Percentiles rank a stretch among this genome's conserved stretches.
Evolutionary conservation across 2,329 filamentous ascomycete species (phyloP).

Genomic region (Phyllosticta citrichinensis): DNA sequence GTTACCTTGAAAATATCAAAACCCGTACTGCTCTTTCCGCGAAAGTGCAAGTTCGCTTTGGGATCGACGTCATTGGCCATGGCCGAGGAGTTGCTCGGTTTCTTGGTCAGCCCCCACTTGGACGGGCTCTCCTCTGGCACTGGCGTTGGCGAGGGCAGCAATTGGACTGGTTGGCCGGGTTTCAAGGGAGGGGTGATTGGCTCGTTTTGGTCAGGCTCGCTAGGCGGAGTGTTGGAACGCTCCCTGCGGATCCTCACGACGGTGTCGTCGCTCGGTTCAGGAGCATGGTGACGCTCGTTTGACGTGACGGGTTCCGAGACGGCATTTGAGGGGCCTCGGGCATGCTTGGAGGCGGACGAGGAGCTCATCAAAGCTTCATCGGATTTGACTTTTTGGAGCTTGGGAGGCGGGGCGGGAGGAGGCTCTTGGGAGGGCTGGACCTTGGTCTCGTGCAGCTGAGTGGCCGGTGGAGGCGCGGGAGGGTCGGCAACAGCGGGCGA

Average conservation of each 20-base stretch:
- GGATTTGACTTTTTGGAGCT: not conserved
- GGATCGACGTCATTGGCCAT: not conserved
- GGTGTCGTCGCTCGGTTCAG: conserved; percentile 1
- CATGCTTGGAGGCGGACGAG: not conserved
- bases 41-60: conserved; percentile 18
- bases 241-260: not conserved
- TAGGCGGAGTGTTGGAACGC: conserved; percentile 6
- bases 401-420: not conserved
- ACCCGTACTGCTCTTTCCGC: conserved; percentile 28
- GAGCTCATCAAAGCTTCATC: not conserved
- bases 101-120: conserved; percentile 13
- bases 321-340: not conserved
- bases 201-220: conserved; percentile 7
- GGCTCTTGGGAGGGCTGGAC: not conserved
- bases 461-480: not conserved
- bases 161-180: not conserved
- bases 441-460: not conserved
- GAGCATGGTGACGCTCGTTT: not conserved
- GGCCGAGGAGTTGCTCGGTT: not conserved
- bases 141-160: conserved; percentile 11
- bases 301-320: not conserved
- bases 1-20: conserved; percentile 28
- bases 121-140: conserved; percentile 12
- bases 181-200: conserved; percentile 11
- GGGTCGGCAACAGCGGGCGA: not conserved